Evolutionary conservation across 108 stramenopile genomes (phyloP).

Genomic region (Cyclostephanos invisitatus): DNA sequence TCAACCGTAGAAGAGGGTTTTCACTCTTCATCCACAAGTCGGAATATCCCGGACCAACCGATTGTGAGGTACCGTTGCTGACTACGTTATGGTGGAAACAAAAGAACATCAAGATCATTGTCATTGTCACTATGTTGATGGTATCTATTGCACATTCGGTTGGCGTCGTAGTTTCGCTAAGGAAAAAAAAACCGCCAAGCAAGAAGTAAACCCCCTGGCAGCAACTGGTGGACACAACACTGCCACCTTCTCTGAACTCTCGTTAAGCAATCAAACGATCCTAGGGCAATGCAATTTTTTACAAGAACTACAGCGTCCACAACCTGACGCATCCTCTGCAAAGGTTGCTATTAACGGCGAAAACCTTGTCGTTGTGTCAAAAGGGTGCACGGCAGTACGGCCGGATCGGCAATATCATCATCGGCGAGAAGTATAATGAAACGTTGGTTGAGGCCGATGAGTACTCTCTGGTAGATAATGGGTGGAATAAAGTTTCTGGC

Average conservation of each 20-base stretch:
- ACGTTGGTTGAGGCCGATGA: neutral
- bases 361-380: slow-evolving; percentile 25
- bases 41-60: neutral
- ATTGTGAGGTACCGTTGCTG: neutral
- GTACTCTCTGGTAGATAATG: slow-evolving; percentile 9
- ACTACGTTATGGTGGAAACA: neutral
- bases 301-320: slow-evolving; percentile 1
- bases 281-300: neutral
- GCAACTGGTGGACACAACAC: neutral
- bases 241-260: neutral
- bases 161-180: neutral
- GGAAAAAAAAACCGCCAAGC: neutral
- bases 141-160: slow-evolving; percentile 1
- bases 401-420: neutral
- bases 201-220: neutral
- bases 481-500: neutral
- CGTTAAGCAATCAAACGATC: neutral
- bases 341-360: slow-evolving; percentile 19
- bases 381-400: neutral
- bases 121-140: neutral
- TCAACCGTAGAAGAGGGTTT: neutral
- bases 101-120: neutral
- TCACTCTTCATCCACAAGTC: neutral
- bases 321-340: neutral
- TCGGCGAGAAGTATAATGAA: neutral